Base-by-base conservation (phyloP, 257 asterid genomes). In the Plectranthus barbatus region DNA sequence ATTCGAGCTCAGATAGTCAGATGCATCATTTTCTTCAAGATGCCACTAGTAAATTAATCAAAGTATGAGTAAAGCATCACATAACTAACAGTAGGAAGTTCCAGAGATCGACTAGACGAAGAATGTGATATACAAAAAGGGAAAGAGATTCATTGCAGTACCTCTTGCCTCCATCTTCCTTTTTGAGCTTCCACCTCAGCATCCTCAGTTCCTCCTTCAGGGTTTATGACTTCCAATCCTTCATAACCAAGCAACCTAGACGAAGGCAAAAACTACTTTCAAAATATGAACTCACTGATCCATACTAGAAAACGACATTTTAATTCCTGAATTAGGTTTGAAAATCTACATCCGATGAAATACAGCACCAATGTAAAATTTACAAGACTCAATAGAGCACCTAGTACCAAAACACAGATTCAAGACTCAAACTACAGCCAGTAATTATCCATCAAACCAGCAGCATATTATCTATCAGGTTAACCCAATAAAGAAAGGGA, bases 171-270 rank as follows among this genome's bases (percentile, higher is more conserved):
- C 97, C 96, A 93, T 77, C 99, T 86, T 71, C 99, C 99, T 74
- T 69, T 84, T 15, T 77, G 94, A 44, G 99, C 99, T 87, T 93
- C 99, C 74, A 80, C 94, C 74, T 81, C 97, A 31, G 91, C 97
- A 74, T 90, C 97, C 44, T 89, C 99, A 74, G 82, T 93, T 66
- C 96, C 95, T 73, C 99, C 99, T 72, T 93, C 99, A 4, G 99
- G 99, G 79, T 93, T 93, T 69, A 93, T 83, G 51, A 93, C 99
- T 79, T 93, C 97, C 77, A 93, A 67, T 11, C 97, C 99, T 84
- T 92, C 99, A 60, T 83, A 75, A 68, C 97, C 97, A 63, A 92
- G 77, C 79, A 86, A n/a, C 47, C 99, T 92, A 79, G 46, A 42
- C 44, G 34, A 6, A 40, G 73, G 80, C 86, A 37, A 37, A 36